Percentiles rank a stretch among this genome's conserved stretches.
Evolutionary conservation across 495 filamentous ascomycete genomes (phyloP).

Genomic region (Hyaloscypha finlandica): DNA sequence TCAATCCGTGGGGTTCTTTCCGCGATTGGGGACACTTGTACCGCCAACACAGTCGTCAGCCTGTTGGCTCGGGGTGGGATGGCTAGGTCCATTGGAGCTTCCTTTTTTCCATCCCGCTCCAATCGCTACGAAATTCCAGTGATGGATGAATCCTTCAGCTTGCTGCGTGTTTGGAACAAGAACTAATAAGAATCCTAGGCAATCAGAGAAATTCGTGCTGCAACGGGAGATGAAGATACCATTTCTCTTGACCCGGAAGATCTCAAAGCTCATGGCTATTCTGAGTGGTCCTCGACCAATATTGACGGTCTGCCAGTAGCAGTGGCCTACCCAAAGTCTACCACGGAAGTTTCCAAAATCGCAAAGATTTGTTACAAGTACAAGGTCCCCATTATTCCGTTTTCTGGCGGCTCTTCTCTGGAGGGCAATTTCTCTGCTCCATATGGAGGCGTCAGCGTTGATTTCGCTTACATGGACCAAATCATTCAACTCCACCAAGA

Average conservation of each 20-base stretch:
- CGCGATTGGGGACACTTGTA: background rate
- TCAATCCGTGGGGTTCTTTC: background rate
- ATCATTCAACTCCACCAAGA: conserved; percentile 77
- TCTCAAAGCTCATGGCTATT: conserved; percentile 78
- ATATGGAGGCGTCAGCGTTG: conserved; percentile 82
- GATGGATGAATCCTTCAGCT: background rate
- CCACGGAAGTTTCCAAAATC: conserved; percentile 77
- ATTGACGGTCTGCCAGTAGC: conserved; percentile 76
- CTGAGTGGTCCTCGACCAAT: conserved; percentile 86
- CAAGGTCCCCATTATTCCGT: conserved; percentile 84
- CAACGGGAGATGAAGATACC: conserved; percentile 64
- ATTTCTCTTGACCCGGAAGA: conserved; percentile 86
- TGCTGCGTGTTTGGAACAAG: background rate
- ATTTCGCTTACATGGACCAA: conserved; percentile 85
- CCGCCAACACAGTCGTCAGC: conserved; percentile 6
- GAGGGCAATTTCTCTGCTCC: conserved; percentile 89
- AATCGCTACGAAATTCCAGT: conserved; percentile 2
- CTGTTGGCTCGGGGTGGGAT: conserved; percentile 26
- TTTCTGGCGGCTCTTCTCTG: conserved; percentile 76
- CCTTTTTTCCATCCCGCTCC: background rate
- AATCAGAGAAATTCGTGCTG: conserved; percentile 57
- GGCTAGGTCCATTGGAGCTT: background rate
- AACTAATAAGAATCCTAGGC: conserved; percentile 46
- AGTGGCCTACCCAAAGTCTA: conserved; percentile 75
- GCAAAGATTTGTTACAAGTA: conserved; percentile 81